Percentiles rank a stretch among this genome's conserved stretches.
Evolutionary conservation across 1,284 basidiomycete species (phyloP).

Genomic region (Ustilago loliicola): DNA sequence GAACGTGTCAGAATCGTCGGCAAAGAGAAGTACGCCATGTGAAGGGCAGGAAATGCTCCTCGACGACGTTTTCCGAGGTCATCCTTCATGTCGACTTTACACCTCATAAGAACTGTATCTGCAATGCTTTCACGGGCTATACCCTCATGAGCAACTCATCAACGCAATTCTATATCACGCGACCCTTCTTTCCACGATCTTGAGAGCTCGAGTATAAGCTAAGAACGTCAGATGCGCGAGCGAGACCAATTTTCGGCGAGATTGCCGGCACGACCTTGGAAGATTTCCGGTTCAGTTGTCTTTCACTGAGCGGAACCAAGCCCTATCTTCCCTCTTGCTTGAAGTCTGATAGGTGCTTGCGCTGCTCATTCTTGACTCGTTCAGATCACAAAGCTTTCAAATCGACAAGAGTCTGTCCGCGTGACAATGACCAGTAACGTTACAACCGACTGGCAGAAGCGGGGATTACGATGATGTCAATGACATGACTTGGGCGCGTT

Average conservation of each 20-base stretch:
- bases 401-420: background rate
- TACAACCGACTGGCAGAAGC: background rate
- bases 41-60: background rate
- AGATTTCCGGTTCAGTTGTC: background rate
- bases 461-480: constrained; percentile 6
- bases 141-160: background rate
- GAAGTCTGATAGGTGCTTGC: background rate
- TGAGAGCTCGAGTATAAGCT: background rate
- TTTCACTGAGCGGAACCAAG: background rate
- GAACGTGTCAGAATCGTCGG: constrained; percentile 61
- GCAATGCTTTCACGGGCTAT: background rate
- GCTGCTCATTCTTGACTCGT: background rate
- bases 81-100: no score
- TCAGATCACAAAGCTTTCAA: no score
- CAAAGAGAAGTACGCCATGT: constrained; percentile 55
- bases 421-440: background rate
- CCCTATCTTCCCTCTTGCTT: background rate
- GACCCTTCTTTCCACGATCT: background rate
- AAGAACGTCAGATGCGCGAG: background rate
- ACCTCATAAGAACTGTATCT: background rate
- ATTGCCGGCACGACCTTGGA: background rate
- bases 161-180: background rate
- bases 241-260: background rate
- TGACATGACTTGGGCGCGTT: background rate
- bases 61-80: background rate